Evolutionary conservation across 805 yeast species (phyloP).

Genomic region (Wickerhamomyces kurtzmanii): DNA sequence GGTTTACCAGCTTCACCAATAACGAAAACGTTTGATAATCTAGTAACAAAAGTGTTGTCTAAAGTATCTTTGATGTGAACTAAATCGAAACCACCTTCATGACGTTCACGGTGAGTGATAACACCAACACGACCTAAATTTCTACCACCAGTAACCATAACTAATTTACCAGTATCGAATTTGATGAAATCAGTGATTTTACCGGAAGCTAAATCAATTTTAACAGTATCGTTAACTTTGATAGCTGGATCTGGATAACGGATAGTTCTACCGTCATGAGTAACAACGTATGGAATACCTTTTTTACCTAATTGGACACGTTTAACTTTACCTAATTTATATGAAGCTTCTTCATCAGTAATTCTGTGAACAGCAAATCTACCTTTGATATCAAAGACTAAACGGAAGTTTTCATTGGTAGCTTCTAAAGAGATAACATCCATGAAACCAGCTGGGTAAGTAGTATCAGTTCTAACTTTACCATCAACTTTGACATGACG

Average conservation of each 20-base stretch:
- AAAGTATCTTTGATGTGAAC: slow-evolving; percentile 93
- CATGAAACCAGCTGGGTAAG: slow-evolving; percentile 99
- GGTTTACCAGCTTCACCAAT: slow-evolving; percentile 96
- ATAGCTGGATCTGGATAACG: slow-evolving; percentile 98
- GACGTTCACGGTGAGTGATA: slow-evolving; percentile 92
- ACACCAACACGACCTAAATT: slow-evolving; percentile 98
- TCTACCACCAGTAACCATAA: slow-evolving; percentile 96
- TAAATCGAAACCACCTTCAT: slow-evolving; percentile 97
- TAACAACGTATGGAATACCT: slow-evolving; percentile 96
- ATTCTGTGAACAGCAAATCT: slow-evolving; percentile 99
- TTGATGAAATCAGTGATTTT: slow-evolving; percentile 83
- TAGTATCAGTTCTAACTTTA: slow-evolving; percentile 97
- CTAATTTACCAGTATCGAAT: slow-evolving; percentile 88
- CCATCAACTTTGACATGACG: slow-evolving; percentile 98
- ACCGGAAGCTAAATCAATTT: slow-evolving; percentile 93
- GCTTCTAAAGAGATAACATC: slow-evolving; percentile 96
- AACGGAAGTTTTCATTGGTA: slow-evolving; percentile 99
- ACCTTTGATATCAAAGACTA: slow-evolving; percentile 97
- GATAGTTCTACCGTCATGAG: slow-evolving; percentile 99
- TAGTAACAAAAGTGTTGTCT: slow-evolving; percentile 93
- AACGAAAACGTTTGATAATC: slow-evolving; percentile 87
- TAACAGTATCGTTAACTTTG: slow-evolving; percentile 96
- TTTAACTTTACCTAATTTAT: slow-evolving; percentile 98
- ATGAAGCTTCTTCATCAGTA: slow-evolving; percentile 96
- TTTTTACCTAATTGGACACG: slow-evolving; percentile 97